A percentile compares a stretch with the other conserved stretches of the same genome.
These are phyloP conservation scores for Paecilomyces fulvus DNA, from an alignment of 2,329 filamentous ascomycete genomes.

Conservation along the genomic window DNA sequence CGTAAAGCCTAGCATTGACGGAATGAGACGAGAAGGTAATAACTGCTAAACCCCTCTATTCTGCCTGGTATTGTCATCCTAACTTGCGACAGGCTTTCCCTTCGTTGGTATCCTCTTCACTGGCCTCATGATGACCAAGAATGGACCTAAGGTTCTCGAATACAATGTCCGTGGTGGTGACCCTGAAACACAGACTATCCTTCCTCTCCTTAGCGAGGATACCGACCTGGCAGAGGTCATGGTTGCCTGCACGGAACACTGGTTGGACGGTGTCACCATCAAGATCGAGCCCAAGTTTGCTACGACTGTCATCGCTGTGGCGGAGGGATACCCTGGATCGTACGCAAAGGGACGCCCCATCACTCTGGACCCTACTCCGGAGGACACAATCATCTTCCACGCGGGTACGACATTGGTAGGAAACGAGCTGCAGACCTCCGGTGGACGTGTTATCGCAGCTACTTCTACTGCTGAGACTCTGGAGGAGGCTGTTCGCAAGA, in stretches of 20 bases:
- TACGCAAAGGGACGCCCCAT: slow-evolving; percentile 73
- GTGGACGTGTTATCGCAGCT: slow-evolving; percentile 89
- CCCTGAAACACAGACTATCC: slow-evolving; percentile 79
- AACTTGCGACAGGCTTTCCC: slow-evolving; percentile 23
- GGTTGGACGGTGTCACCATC: slow-evolving; percentile 61
- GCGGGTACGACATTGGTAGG: slow-evolving; percentile 67
- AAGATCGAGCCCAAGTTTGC: slow-evolving; percentile 64
- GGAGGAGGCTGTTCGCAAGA: slow-evolving; percentile 72
- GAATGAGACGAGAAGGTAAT: slow-evolving; percentile 69
- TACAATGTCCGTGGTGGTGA: slow-evolving; percentile 93
- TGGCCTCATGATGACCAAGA: slow-evolving; percentile 83
- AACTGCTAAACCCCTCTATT: slow-evolving; percentile 66
- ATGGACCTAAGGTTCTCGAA: slow-evolving; percentile 74
- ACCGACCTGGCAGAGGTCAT: slow-evolving; percentile 84
- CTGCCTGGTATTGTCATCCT: slow-evolving; percentile 36
- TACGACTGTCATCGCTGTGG: slow-evolving; percentile 87
- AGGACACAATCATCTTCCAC: slow-evolving; percentile 74
- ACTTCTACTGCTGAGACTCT: slow-evolving; percentile 70
- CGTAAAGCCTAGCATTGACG: slow-evolving; percentile 80
- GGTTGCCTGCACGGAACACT: slow-evolving; percentile 71
- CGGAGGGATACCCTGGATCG: slow-evolving; percentile 78
- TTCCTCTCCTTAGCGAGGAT: slow-evolving; percentile 67
- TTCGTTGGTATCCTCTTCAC: slow-evolving; percentile 39
- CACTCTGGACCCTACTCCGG: slow-evolving; percentile 44
- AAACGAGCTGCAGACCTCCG: slow-evolving; percentile 63